Evolutionary conservation across 495 filamentous ascomycete species (phyloP).

Genomic region (Letharia lupina): DNA sequence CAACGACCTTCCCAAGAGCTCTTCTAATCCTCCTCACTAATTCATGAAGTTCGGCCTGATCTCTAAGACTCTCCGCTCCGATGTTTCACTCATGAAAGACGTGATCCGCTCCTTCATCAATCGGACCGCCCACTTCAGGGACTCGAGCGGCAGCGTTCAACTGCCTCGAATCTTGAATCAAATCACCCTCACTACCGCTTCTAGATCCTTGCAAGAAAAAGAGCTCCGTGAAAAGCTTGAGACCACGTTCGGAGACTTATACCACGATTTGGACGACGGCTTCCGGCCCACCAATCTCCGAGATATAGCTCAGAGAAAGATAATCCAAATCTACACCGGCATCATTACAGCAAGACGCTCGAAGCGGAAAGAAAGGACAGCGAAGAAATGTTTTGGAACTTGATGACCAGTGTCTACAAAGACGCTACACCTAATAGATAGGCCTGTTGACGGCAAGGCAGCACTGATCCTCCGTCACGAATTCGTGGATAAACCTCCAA

Average conservation of each 20-base stretch:
- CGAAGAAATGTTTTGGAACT: slow-evolving; percentile 70
- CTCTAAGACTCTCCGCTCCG: slow-evolving; percentile 62
- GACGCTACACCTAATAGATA: slow-evolving; percentile 71
- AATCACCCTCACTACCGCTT: slow-evolving; percentile 79
- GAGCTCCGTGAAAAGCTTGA: slow-evolving; percentile 71
- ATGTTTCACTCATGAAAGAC: slow-evolving; percentile 68
- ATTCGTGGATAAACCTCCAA: slow-evolving; percentile 73
- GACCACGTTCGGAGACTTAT: slow-evolving; percentile 61
- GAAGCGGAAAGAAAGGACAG: slow-evolving; percentile 38
- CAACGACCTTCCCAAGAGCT: neutral
- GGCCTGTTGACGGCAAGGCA: slow-evolving; percentile 83
- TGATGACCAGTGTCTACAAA: slow-evolving; percentile 75
- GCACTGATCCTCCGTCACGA: slow-evolving; percentile 76
- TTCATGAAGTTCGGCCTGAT: slow-evolving; percentile 83
- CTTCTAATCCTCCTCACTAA: slow-evolving; percentile 31
- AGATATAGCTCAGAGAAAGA: slow-evolving; percentile 63
- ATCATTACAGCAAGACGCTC: slow-evolving; percentile 61
- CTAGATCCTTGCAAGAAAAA: slow-evolving; percentile 69
- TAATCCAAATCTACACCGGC: slow-evolving; percentile 68
- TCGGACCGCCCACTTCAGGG: slow-evolving; percentile 56
- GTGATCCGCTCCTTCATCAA: slow-evolving; percentile 66
- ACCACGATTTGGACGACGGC: slow-evolving; percentile 78
- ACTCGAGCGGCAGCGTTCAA: slow-evolving; percentile 53
- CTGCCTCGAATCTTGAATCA: slow-evolving; percentile 66
- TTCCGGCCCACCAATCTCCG: slow-evolving; percentile 82